phyloP scores from a whole-genome alignment of 225 moss, liverwort and hornwort species.

The Marchantia paleacea region DNA sequence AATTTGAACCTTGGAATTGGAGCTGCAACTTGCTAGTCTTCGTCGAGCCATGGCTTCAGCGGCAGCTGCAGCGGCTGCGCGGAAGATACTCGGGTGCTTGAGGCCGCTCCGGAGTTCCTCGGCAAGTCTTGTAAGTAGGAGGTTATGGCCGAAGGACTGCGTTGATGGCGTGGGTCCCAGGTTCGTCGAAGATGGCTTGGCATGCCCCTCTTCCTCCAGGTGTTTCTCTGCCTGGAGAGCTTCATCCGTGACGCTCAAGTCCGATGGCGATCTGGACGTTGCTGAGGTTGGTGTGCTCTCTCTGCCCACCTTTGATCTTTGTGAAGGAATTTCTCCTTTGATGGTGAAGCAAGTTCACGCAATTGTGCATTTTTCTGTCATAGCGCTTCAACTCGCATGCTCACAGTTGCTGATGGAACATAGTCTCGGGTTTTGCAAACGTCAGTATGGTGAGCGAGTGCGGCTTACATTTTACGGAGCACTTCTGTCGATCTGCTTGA shows the following conservation, averaged over 20 bases:
- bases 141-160: background rate
- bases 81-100: background rate
- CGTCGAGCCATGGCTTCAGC: background rate
- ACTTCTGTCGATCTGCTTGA: background rate
- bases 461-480: background rate
- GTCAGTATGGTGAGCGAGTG: background rate
- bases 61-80: background rate
- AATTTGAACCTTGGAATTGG: background rate
- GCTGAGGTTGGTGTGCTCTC: conserved; percentile 8
- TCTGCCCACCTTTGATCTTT: background rate
- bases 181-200: background rate
- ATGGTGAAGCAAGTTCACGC: background rate
- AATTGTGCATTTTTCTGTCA: background rate
- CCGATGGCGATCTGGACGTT: background rate
- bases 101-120: background rate
- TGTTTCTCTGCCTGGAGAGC: background rate
- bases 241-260: background rate
- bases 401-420: background rate
- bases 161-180: background rate
- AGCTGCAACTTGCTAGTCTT: background rate
- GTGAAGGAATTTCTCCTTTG: background rate
- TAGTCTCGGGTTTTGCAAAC: background rate
- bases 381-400: background rate
- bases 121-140: background rate
- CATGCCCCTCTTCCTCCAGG: background rate